These are phyloP conservation scores for Rhodotorula babjevae DNA, from an alignment of 768 basidiomycete genomes.

Conservation along the genomic window DNA sequence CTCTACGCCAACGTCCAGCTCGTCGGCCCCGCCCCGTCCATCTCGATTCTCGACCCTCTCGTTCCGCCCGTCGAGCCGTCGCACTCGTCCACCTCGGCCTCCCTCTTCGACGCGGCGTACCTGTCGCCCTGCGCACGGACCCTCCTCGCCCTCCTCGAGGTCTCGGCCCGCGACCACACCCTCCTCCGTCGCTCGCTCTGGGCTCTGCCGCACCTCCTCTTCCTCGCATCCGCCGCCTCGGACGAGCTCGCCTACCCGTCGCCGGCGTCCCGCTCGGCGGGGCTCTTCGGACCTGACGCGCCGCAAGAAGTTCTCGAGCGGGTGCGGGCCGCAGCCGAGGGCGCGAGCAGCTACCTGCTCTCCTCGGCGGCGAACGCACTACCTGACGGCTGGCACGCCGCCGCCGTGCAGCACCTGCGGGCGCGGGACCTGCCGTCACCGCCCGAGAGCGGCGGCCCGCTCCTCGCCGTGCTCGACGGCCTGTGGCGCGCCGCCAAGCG, in stretches of 20 bases:
- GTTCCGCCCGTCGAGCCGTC: constrained; percentile 52
- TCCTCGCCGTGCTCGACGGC: constrained; percentile 24
- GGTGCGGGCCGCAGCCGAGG: constrained; percentile 17
- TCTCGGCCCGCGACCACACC: constrained; percentile 47
- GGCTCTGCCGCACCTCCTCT: constrained; percentile 66
- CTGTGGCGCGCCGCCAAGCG: constrained; percentile 3
- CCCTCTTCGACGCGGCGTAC: neutral
- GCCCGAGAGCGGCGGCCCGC: constrained; percentile 39
- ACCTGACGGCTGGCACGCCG: constrained; percentile 52
- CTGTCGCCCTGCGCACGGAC: constrained; percentile 16
- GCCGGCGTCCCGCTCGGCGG: constrained; percentile 23
- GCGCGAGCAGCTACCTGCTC: constrained; percentile 58
- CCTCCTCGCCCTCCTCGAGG: constrained; percentile 27
- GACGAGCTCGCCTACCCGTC: constrained; percentile 39
- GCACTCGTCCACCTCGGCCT: neutral
- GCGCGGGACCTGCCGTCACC: neutral
- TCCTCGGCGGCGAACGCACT: constrained; percentile 52
- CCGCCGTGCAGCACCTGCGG: constrained; percentile 18
- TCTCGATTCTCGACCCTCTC: constrained; percentile 56
- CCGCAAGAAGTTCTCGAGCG: constrained; percentile 31
- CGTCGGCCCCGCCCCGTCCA: constrained; percentile 21
- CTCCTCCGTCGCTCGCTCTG: constrained; percentile 64
- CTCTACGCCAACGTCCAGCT: constrained; percentile 3
- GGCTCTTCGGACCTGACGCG: constrained; percentile 34
- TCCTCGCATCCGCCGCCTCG: constrained; percentile 49